Percentiles rank a stretch among this genome's conserved stretches.
These are phyloP conservation scores for Penicillium riverlandense DNA, from an alignment of 495 filamentous ascomycete genomes.

Conservation along the genomic window DNA sequence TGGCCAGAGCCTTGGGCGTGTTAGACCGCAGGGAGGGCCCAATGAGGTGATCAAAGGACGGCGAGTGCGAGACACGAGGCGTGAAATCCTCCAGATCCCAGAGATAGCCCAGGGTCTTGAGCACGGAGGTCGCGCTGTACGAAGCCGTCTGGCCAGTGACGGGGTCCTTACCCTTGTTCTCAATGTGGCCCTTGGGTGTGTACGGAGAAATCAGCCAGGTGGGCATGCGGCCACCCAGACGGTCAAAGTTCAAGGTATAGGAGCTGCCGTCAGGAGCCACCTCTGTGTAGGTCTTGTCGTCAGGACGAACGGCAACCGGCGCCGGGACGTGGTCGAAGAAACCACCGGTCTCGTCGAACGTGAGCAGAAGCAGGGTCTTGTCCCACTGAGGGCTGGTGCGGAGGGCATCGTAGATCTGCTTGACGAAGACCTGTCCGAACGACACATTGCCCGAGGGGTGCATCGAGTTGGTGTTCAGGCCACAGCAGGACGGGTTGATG, in stretches of 20 bases:
- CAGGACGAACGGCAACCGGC: constrained; percentile 31
- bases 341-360: constrained; percentile 44
- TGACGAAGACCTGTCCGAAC: constrained; percentile 41
- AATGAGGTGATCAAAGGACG: constrained; percentile 39
- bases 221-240: constrained; percentile 42
- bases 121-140: constrained; percentile 32
- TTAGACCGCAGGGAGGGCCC: constrained; percentile 6
- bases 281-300: constrained; percentile 38
- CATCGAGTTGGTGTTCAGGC: constrained; percentile 36
- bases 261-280: constrained; percentile 28
- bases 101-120: constrained; percentile 34
- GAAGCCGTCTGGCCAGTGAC: constrained; percentile 19
- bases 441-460: constrained; percentile 40
- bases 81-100: constrained; percentile 40
- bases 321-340: constrained; percentile 46
- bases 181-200: constrained; percentile 33
- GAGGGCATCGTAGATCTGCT: constrained; percentile 42
- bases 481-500: constrained; percentile 47
- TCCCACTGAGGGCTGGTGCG: constrained; percentile 39
- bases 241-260: constrained; percentile 39
- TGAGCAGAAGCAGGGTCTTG: constrained; percentile 40
- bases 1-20: constrained; percentile 15
- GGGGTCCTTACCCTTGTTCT: constrained; percentile 35
- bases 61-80: constrained; percentile 27
- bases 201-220: constrained; percentile 45